Evolutionary conservation across 306 rosid species (phyloP), one percentile per base, ranked within the genome.

Genomic region (Vicia sativa): DNA sequence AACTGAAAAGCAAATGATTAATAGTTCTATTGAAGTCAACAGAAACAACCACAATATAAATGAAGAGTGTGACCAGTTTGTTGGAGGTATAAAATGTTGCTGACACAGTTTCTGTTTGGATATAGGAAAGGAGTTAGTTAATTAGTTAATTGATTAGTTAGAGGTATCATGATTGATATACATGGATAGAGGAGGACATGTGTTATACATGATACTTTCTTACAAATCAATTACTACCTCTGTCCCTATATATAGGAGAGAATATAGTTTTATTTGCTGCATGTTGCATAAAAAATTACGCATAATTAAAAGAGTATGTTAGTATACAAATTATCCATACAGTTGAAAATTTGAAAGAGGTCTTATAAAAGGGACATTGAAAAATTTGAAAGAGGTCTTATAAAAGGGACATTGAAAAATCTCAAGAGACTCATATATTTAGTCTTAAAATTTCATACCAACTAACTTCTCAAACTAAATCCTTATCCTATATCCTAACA

Each of bases 1-100:
- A 19, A 18, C 49, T 19, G 25, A 11, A 61, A 39, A 19, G 67
- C 67, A 62, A 62, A 21, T 23, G 23, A 62, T 62, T 62, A 52
- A 41, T 21, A 62, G 12, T 35, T 21, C 53, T 41, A 21, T 41
- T 23, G 68, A 41, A 12, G 52, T 41, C 52, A 62, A 62, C 68
- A 50, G 13, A 62, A 62, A 21, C 49, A 38, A 61, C 48, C 67
- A 61, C 34, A 6, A 1, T 18, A 12, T 38, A 61, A 19, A 18
- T 19, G 67, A 37, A 5, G 46, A 61, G 11, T 11, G 7, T 11
- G 49, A 44, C 25, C 49, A 61, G 7, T 18, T 38, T 19, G 49
- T n/a, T 18, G 67, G 49, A 38, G 49, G 67, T 61, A 61, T 19
- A 9, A 6, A 39, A 34, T 18, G 10, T 37, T 11, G 13, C 39